Conservation (phyloP, 2,329 filamentous ascomycete species). For the Clarireedia monteithiana region DNA sequence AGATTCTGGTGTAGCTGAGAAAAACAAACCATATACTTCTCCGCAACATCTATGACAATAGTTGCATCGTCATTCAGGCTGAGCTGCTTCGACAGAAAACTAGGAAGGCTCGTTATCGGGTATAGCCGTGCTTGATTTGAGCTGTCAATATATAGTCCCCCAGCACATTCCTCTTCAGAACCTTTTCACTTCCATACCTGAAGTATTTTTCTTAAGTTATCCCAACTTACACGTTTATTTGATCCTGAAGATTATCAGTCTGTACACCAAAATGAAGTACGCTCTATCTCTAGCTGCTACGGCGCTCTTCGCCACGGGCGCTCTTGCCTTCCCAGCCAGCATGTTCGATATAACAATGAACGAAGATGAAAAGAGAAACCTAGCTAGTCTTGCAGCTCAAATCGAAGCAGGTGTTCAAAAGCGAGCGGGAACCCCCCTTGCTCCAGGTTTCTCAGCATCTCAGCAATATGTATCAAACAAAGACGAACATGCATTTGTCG, state of each 20-base stretch:
- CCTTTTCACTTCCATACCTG: background rate
- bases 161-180: too few relatives aligned
- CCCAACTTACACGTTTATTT: background rate
- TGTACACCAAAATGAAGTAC: conserved; percentile 13
- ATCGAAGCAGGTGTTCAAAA: conserved; percentile 13
- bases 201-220: background rate
- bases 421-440: background rate
- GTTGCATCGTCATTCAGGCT: too few relatives aligned
- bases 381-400: conserved; percentile 10
- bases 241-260: background rate
- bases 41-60: too few relatives aligned
- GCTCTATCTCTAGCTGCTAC: conserved; percentile 4
- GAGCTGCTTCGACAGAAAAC: too few relatives aligned
- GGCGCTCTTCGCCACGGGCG: conserved; percentile 7
- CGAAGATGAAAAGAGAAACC: conserved; percentile 14
- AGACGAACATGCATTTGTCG: conserved; percentile 16
- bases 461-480: conserved; percentile 20
- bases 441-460: conserved; percentile 13
- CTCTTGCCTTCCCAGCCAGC: conserved; percentile 16
- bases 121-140: too few relatives aligned
- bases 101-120: too few relatives aligned
- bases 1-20: too few relatives aligned
- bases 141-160: too few relatives aligned
- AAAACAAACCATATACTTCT: too few relatives aligned
- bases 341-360: conserved; percentile 18